These are phyloP conservation scores for Chloranthus sessilifolius DNA, from an alignment of 164 flowering plant genomes.

Conservation along the genomic window DNA sequence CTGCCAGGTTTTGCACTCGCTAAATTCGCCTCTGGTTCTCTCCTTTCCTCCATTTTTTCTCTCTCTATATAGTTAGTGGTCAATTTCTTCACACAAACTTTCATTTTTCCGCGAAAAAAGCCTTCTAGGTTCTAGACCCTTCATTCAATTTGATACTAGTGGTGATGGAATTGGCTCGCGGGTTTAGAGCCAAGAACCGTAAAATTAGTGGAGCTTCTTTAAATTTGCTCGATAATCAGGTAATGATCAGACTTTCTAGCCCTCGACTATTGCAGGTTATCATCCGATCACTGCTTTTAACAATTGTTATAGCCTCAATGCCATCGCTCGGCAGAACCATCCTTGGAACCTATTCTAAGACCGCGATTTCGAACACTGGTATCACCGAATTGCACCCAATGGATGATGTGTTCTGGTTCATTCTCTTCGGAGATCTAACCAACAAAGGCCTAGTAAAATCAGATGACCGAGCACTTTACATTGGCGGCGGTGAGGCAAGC, in stretches of 20 bases:
- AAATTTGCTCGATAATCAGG: constrained; percentile 16
- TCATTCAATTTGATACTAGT: too few species aligned
- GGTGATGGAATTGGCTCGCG: too few species aligned
- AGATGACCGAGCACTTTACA: constrained; percentile 31
- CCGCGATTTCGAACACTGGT: not conserved
- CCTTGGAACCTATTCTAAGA: not conserved
- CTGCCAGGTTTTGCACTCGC: constrained; percentile 88
- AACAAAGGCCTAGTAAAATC: constrained; percentile 45
- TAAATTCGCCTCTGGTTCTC: constrained; percentile 21
- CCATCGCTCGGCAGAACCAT: constrained; percentile 29
- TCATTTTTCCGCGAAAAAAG: too few species aligned
- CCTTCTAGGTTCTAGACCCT: too few species aligned
- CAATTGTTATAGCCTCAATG: constrained; percentile 35
- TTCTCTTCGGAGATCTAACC: constrained; percentile 42
- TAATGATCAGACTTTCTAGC: constrained; percentile 38
- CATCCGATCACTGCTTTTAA: constrained; percentile 41
- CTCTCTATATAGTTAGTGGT: too few species aligned
- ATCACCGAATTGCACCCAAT: not conserved
- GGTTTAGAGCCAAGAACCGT: too few species aligned
- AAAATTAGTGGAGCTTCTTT: too few species aligned
- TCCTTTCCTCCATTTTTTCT: constrained; percentile 3
- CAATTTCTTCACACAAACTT: too few species aligned
- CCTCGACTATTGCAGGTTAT: constrained; percentile 33
- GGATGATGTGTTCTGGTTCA: constrained; percentile 13
- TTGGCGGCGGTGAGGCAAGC: constrained; percentile 19